These are phyloP conservation scores for Candida sanyaensis DNA, from an alignment of 1,139 yeast genomes.

Conservation along the genomic window DNA sequence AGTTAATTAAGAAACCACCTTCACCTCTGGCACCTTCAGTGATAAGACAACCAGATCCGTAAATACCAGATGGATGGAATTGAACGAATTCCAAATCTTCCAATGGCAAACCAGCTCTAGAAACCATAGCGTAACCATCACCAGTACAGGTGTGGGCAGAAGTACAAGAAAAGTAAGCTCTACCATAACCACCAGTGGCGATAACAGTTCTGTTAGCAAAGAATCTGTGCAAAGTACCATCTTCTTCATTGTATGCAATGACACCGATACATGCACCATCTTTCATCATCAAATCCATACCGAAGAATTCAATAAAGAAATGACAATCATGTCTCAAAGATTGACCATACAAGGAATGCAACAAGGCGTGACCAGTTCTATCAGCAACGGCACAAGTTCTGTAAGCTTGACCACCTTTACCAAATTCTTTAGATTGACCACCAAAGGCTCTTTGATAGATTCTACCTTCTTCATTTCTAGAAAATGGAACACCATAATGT, in stretches of 20 bases:
- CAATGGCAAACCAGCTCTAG: slow-evolving; percentile 97
- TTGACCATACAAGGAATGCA: slow-evolving; percentile 96
- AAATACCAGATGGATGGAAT: slow-evolving; percentile 99
- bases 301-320: slow-evolving; percentile 96
- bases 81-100: slow-evolving; percentile 98
- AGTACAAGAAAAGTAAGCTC: slow-evolving; percentile 98
- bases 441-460: slow-evolving; percentile 99
- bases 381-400: slow-evolving; percentile 99
- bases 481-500: slow-evolving; percentile 97
- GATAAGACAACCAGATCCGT: slow-evolving; percentile 97
- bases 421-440: slow-evolving; percentile 93
- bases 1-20: slow-evolving; percentile 95
- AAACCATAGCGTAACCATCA: slow-evolving; percentile 97
- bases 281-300: slow-evolving; percentile 91
- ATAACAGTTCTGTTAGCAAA: slow-evolving; percentile 94
- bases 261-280: slow-evolving; percentile 97
- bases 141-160: slow-evolving; percentile 99
- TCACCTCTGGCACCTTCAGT: slow-evolving; percentile 99
- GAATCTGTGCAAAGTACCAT: slow-evolving; percentile 97
- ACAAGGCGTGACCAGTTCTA: slow-evolving; percentile 96
- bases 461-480: slow-evolving; percentile 95
- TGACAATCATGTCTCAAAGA: slow-evolving; percentile 96
- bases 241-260: slow-evolving; percentile 97
- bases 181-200: slow-evolving; percentile 99
- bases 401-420: slow-evolving; percentile 99